phyloP scores from a whole-genome alignment of 768 basidiomycete genomes.

The Suillus plorans region DNA sequence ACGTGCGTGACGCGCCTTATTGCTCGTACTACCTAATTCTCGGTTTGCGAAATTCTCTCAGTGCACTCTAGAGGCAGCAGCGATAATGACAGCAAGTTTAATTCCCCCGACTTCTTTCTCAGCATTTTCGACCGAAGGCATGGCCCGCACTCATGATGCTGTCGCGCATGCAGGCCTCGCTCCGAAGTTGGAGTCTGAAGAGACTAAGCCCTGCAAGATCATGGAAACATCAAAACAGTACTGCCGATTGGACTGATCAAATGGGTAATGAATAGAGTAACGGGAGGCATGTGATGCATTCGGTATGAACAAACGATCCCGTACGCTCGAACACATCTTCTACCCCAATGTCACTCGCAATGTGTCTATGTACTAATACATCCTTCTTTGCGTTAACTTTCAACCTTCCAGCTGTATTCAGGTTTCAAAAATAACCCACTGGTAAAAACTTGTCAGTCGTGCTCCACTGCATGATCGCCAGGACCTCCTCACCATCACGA shows the following conservation, averaged over 20 bases:
- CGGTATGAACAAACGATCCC: not conserved
- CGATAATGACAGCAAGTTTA: no score
- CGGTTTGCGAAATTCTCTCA: not conserved
- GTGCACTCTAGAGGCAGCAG: slow-evolving; percentile 4
- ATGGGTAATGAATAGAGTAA: not conserved
- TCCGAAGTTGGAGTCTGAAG: not conserved
- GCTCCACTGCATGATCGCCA: not conserved
- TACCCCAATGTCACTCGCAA: not conserved
- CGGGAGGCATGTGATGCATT: not conserved
- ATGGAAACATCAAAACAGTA: not conserved
- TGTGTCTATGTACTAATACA: not conserved
- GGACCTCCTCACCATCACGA: not conserved
- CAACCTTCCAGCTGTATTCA: not conserved
- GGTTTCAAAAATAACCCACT: not conserved
- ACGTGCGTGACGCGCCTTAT: slow-evolving; percentile 16
- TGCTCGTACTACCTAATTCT: not conserved
- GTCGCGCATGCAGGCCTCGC: slow-evolving; percentile 1
- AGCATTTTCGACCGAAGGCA: no score
- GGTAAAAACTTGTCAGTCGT: not conserved
- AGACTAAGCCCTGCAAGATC: not conserved
- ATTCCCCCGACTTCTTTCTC: no score
- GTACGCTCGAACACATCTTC: not conserved
- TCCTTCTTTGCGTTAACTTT: not conserved
- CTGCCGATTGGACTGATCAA: not conserved
- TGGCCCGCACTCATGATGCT: no score